These are phyloP conservation scores for Misopates orontium DNA, from an alignment of 257 asterid genomes.

Conservation along the genomic window DNA sequence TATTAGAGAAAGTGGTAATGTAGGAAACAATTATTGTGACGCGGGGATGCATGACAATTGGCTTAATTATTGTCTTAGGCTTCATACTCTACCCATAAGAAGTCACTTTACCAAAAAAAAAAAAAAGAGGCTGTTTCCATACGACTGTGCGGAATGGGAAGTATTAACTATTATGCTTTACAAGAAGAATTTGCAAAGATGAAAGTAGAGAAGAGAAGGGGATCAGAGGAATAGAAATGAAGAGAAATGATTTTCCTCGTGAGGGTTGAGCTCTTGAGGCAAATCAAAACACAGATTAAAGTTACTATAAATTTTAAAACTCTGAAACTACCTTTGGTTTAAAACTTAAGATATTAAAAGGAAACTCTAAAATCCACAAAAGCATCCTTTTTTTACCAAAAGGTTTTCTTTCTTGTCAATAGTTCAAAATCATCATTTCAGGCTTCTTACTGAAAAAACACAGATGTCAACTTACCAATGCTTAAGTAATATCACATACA, in stretches of 20 bases:
- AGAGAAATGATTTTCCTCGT: neutral
- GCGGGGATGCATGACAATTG: neutral
- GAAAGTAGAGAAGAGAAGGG: neutral
- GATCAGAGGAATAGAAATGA: neutral
- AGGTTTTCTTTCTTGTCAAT: too few relatives aligned
- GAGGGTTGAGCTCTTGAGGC: neutral
- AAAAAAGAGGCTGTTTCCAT: neutral
- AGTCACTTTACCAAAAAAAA: too few relatives aligned
- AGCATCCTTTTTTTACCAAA: too few relatives aligned
- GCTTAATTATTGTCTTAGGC: neutral
- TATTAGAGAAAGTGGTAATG: slow-evolving; percentile 7
- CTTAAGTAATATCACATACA: neutral
- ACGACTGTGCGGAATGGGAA: neutral
- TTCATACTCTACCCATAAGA: too few relatives aligned
- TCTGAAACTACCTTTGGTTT: too few relatives aligned
- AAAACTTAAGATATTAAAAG: too few relatives aligned
- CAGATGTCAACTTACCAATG: neutral
- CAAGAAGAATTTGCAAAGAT: neutral
- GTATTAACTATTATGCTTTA: neutral
- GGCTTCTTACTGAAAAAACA: neutral
- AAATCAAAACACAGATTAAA: neutral
- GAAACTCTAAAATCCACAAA: too few relatives aligned
- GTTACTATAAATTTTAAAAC: too few relatives aligned
- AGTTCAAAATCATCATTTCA: too few relatives aligned
- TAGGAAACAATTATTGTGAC: neutral